A percentile compares a stretch with the other conserved stretches of the same genome.
phyloP scores from a whole-genome alignment of 1,139 yeast species.

The Geotrichum cucujoidarum region DNA sequence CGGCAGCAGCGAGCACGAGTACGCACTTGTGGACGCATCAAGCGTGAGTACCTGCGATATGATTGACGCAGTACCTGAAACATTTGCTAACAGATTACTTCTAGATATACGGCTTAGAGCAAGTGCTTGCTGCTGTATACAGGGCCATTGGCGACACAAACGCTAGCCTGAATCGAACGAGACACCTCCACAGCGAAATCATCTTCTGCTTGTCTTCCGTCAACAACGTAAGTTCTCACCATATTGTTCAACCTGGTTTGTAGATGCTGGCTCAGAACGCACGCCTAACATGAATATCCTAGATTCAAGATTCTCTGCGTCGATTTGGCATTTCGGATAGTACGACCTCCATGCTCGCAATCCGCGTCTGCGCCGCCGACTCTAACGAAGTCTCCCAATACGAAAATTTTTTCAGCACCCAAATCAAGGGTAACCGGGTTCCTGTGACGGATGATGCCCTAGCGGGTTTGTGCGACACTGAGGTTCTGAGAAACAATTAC shows the following conservation, averaged over 20 bases:
- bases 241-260: too few relatives aligned
- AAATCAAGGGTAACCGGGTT: slow-evolving; percentile 25
- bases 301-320: slow-evolving; percentile 44
- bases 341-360: slow-evolving; percentile 35
- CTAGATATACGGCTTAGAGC: slow-evolving; percentile 42
- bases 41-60: slow-evolving; percentile 31
- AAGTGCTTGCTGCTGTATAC: slow-evolving; percentile 46
- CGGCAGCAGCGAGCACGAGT: slow-evolving; percentile 40
- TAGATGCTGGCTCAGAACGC: too few relatives aligned
- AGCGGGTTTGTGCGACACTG: slow-evolving; percentile 33
- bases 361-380: slow-evolving; percentile 33
- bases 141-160: slow-evolving; percentile 45
- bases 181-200: slow-evolving; percentile 49
- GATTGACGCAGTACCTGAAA: too few relatives aligned
- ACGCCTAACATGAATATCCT: too few relatives aligned
- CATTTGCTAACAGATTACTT: background rate
- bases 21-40: slow-evolving; percentile 47
- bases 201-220: slow-evolving; percentile 50
- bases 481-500: slow-evolving; percentile 34
- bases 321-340: slow-evolving; percentile 45
- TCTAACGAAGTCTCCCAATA: slow-evolving; percentile 9
- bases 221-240: slow-evolving; percentile 37
- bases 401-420: slow-evolving; percentile 15
- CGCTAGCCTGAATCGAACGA: slow-evolving; percentile 43
- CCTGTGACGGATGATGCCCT: slow-evolving; percentile 38